Evolutionary conservation across 1,284 basidiomycete species (phyloP), one percentile per base, ranked within the genome.

Genomic region (Marasmius fiardii): DNA sequence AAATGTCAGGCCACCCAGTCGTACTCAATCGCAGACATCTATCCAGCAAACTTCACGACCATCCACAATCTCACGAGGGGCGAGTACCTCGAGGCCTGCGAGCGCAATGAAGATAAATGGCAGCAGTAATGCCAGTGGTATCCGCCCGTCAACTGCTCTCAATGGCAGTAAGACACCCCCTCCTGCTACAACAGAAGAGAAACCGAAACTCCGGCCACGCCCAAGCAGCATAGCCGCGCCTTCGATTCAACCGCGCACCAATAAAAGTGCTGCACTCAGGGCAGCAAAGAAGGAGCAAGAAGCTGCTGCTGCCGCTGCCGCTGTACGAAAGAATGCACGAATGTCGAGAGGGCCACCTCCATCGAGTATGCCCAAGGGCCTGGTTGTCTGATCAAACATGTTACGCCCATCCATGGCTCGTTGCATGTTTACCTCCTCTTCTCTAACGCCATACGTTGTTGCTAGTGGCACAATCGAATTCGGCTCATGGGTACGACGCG

Each of bases 191-290:
- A 49, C 26, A 21, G 43, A 33, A 16, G 52, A 53, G 28, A 60
- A 59, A n/a, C 58, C 61, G 12, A 57, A 43, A 39, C 68, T 51
- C 59, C 69, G 62, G 16, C 74, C 71, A 31, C 82, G 83, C 16
- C 82, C 79, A 4, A 81, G 79, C 63, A 88, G 82, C 61, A 65
- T 81, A 41, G 69, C 71, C 51, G 74, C 74, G 2, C 88, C 88
- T 1, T 74, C 76, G 1, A 86, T 91, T 58, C 69, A 73, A 2
- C 90, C 90, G 5, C 76, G 88, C 51, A 80, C 77, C 55, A 92
- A 92, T 68, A 83, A 80, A 68, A 90, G 86, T 60, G 88, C 90
- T 2, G 70, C 84, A n/a, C 68, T 92, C 53, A 77, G 90, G 23
- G 81, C 78, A 12, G 85, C 84, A 59, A 90, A 90, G 71, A 77